Base-by-base conservation (phyloP, 1,284 basidiomycete species). In the Ceratobasidium sp. region DNA sequence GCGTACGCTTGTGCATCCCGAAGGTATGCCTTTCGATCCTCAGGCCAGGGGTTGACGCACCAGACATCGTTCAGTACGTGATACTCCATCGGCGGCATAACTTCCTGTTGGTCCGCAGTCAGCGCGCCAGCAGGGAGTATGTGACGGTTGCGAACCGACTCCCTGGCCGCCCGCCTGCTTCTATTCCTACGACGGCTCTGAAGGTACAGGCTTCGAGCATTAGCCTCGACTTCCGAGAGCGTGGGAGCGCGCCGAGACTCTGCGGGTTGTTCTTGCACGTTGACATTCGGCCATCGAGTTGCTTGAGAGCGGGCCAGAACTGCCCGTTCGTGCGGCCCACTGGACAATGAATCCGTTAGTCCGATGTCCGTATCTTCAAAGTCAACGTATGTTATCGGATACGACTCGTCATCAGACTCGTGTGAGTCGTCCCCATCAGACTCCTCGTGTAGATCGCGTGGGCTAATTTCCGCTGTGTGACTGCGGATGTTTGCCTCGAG, bases 31-130 rank as follows among this genome's bases (percentile, higher is more conserved):
- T 9, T 39, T 60, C 26, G 58, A 33, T 60, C 26, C 40, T 63
- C 60, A 23, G 60, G 60, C 58, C 58, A 60, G 58, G 58, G 58
- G 58, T 60, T 60, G 26, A 39, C 20, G 10, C 58, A 60, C 33
- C 23, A 39, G 12, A 60, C 58, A 60, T 60, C 26, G 6, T 60
- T 60, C 58, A 60, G 58, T 28, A 60, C 26, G 33, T 60, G 58
- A 12, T 33, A 33, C 20, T 60, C 58, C 33, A 39, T 39, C 20
- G 58, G 58, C 26, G 58, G 26, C 58, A 60, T 60, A 39, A 60
- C 58, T 28, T 28, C 33, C 26, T 13, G 58, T 39, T 60, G 58
- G 58, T 39, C 33, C 23, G 58, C 26, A 60, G 58, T 60, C 33
- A 63, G 26, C 15, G 60, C 60, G 18, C 60, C 18, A 7, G 60